Conservation (phyloP, 2,329 filamentous ascomycete genomes). For the Ophiocordyceps unilateralis region DNA sequence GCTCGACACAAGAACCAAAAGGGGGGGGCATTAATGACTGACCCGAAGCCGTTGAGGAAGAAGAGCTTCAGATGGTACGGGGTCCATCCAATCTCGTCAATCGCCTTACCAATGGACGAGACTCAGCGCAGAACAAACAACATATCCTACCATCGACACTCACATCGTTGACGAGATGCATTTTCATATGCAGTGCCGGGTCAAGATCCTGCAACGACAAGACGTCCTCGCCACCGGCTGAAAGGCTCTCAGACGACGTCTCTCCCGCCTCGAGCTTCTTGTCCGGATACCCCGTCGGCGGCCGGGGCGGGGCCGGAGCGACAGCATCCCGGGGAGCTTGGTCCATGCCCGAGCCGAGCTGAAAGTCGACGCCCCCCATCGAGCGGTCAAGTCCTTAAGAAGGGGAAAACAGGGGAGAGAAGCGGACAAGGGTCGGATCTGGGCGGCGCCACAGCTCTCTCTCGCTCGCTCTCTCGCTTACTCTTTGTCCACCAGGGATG, state of each 20-base stretch:
- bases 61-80: conserved; percentile 42
- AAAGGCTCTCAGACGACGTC: not conserved
- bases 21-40: conserved; percentile 3
- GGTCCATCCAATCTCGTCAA: conserved; percentile 45
- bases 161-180: conserved; percentile 52
- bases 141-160: conserved; percentile 8
- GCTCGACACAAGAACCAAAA: not conserved
- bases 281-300: not conserved
- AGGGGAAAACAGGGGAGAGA: not conserved
- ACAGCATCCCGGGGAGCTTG: not conserved
- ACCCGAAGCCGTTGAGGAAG: conserved; percentile 43
- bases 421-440: not conserved
- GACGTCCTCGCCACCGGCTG: conserved; percentile 25
- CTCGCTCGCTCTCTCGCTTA: too few relatives aligned
- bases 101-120: conserved; percentile 16
- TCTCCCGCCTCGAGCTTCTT: conserved; percentile 4
- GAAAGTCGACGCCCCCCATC: too few relatives aligned
- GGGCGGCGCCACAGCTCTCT: not conserved
- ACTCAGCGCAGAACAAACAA: not conserved
- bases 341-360: too few relatives aligned
- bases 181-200: conserved; percentile 45
- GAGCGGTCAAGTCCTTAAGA: too few relatives aligned
- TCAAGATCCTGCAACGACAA: conserved; percentile 40
- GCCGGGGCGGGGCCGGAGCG: not conserved
- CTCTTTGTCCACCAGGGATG: too few relatives aligned